Evolutionary conservation across 148 eudicot genomes (phyloP), one percentile per base, ranked within the genome.

Genomic region (Chenopodium suecicum): DNA sequence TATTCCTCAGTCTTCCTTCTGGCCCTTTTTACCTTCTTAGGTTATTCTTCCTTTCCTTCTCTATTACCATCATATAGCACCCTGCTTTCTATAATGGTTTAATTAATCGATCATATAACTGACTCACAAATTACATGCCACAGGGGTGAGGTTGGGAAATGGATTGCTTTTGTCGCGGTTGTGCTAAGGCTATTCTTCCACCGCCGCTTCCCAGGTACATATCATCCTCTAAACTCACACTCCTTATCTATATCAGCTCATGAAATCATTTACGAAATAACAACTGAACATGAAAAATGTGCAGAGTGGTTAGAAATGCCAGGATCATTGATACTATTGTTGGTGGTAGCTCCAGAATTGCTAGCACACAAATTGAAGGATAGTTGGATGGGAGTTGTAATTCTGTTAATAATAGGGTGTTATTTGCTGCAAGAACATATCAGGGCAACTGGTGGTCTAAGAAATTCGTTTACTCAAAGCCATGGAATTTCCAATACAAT

Each of bases 381-480:
- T 46, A 83, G 83, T 74, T 92, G 92, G 97, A 73, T 81, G 3
- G 98, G 95, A 27, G 78, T 84, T 2, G 86, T 74, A 0, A 80
- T 93, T n/a, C 80, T 96, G 82, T 85, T 95, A 8, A 9, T 78
- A 9, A 93, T 95, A 23, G 96, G 94, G 22, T 95, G 98, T 79
- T 93, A 93, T 84, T 86, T 95, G 34, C 86, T 95, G 48, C 98
- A 95, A 87, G 96, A 95, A 79, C 98, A 95, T 87, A 89, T 95
- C 46, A 82, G 96, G 50, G 92, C 92, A 17, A 86, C 94, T 0
- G 98, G 98, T 44, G 97, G 98, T 69, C 85, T 93, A 78, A 78
- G 94, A 54, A 92, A 91, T 72, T 92, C 98, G 29, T 88, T 95
- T 83, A 93, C 94, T 2, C 91, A 89, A 73, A 86, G 87, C 80